A percentile compares a stretch with the other conserved stretches of the same genome.
phyloP scores from a whole-genome alignment of 2,329 filamentous ascomycete species.

The Ophiobolus disseminans region DNA sequence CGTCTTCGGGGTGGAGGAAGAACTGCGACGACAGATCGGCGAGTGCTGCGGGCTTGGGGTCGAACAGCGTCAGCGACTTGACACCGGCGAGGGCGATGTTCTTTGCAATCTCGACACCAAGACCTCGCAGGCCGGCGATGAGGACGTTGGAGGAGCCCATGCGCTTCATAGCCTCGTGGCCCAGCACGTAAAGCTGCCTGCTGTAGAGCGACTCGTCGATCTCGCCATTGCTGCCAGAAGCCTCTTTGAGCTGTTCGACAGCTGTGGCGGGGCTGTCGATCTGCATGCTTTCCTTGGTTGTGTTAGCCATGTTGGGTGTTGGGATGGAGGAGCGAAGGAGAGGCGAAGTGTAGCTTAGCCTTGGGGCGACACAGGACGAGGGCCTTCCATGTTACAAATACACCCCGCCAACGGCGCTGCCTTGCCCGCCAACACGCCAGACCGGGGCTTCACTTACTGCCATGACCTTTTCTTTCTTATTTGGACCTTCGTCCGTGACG shows the following conservation, averaged over 20 bases:
- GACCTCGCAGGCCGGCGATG: constrained; percentile 86
- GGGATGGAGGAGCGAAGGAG: neutral
- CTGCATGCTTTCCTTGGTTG: constrained; percentile 65
- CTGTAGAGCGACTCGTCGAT: constrained; percentile 74
- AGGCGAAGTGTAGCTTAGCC: constrained; percentile 1
- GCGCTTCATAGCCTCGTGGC: constrained; percentile 93
- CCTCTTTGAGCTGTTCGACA: constrained; percentile 65
- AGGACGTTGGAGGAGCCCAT: constrained; percentile 97
- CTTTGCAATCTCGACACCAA: constrained; percentile 98
- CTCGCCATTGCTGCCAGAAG: constrained; percentile 58
- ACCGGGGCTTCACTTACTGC: constrained; percentile 40
- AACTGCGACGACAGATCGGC: constrained; percentile 96
- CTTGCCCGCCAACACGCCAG: constrained; percentile 4
- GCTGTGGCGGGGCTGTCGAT: constrained; percentile 65
- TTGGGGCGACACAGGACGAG: constrained; percentile 14
- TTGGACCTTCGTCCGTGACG: constrained; percentile 48
- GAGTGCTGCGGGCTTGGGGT: constrained; percentile 82
- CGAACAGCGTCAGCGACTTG: constrained; percentile 93
- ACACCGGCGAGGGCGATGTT: constrained; percentile 98
- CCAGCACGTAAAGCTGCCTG: constrained; percentile 72
- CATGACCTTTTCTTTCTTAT: constrained; percentile 48
- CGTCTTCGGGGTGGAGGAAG: constrained; percentile 86
- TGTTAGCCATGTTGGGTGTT: constrained; percentile 16
- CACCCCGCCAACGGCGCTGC: constrained; percentile 25
- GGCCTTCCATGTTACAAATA: constrained; percentile 31